Base-by-base conservation (phyloP, 2,329 filamentous ascomycete species). In the Chrysoporthe deuterocubensis region DNA sequence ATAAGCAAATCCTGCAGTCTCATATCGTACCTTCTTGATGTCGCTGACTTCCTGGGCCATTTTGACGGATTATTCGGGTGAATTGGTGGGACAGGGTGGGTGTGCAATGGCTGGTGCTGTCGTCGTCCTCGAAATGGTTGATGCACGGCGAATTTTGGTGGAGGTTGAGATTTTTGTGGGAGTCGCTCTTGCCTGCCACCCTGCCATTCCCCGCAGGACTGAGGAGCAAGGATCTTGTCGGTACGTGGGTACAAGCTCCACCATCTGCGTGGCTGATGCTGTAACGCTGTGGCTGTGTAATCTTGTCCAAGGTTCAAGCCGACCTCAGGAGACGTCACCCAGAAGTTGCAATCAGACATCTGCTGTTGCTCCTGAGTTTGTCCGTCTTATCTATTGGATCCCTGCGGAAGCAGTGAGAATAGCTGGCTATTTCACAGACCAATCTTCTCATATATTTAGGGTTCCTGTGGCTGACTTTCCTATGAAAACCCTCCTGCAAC, bases 21-120 rank as follows among this genome's bases (percentile, higher is more conserved):
- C 42, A 40, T 61, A 73, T 73, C 82, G 70, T 79, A 90, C 88
- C 85, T 89, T 86, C 87, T 99, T 98, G 90, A 98, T 98, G 83
- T 98, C 96, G 82, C 90, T 92, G 84, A 97, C 92, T 92, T 98
- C 94, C 81, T 90, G 89, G 90, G 96, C 95, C 96, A 99, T 99
- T 84, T 86, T 97, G 92, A 84, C 85, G 84, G 86, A 82, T 80
- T 78, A 74, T 72, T 73, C 74, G 72, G 72, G 74, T 73, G 69
- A 71, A 62, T 67, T 70, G 54, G 61, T 66, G 66, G 68, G 65
- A 60, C 65, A 56, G 21, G 58, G 59, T 70, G 40, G 61, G 46
- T 72, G 71, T 26, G 73, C 57, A 72, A 71, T 71, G 62, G 68
- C 63, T 26, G 56, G 67, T 52, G 44, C 42, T 60, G 56, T 69